Evolutionary conservation across 768 basidiomycete species (phyloP).

Genomic region (Coprinopsis cinerea): DNA sequence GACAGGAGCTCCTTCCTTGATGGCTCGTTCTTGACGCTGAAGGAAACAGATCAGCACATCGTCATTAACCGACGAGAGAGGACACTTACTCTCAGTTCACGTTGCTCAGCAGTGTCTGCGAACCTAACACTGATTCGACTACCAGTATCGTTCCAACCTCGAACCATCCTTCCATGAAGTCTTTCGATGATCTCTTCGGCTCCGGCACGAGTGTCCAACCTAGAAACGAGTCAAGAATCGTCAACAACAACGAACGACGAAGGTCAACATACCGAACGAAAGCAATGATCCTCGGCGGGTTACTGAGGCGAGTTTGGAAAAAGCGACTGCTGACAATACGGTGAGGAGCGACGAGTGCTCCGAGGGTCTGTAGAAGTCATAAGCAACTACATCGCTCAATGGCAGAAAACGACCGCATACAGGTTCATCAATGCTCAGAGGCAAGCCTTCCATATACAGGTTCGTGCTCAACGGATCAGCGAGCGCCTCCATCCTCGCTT

Average conservation of each 20-base stretch:
- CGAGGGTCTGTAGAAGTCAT: constrained; percentile 42
- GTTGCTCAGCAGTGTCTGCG: constrained; percentile 72
- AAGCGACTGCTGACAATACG: constrained; percentile 71
- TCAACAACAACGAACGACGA: constrained; percentile 1
- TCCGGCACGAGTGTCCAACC: constrained; percentile 63
- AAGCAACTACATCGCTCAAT: neutral
- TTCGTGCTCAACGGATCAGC: constrained; percentile 66
- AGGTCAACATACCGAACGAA: constrained; percentile 58
- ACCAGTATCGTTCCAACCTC: constrained; percentile 73
- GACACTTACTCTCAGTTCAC: constrained; percentile 62
- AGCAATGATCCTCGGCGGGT: constrained; percentile 74
- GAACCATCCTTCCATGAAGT: constrained; percentile 73
- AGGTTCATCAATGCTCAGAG: constrained; percentile 62
- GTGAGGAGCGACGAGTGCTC: constrained; percentile 62
- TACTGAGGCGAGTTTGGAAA: constrained; percentile 73
- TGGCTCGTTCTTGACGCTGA: constrained; percentile 57
- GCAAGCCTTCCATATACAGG: constrained; percentile 79
- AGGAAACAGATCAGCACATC: constrained; percentile 6
- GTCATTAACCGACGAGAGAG: neutral
- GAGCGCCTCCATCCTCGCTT: constrained; percentile 73
- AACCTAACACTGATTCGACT: constrained; percentile 76
- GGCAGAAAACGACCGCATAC: constrained; percentile 31
- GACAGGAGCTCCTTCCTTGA: constrained; percentile 39
- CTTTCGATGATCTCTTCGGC: constrained; percentile 76
- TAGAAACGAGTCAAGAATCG: constrained; percentile 22